Percentiles rank a stretch among this genome's conserved stretches.
phyloP scores from a whole-genome alignment of 352 stramenopile species.

The Globisporangium rhizosaccharum region DNA sequence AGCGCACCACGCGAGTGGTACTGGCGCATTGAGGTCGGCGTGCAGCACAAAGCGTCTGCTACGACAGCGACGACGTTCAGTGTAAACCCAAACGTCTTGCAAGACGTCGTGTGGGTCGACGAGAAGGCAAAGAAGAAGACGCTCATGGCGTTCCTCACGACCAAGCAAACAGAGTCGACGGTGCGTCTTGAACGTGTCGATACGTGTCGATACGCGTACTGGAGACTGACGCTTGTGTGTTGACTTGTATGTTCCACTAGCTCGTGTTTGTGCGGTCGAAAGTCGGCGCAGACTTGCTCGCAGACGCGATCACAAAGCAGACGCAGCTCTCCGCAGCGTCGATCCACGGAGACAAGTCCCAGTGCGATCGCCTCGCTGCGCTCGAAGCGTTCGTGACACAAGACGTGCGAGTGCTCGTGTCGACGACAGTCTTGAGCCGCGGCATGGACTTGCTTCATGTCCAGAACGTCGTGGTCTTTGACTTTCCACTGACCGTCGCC shows the following conservation, averaged over 20 bases:
- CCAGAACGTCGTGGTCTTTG: conserved; percentile 68
- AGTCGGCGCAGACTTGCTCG: conserved; percentile 53
- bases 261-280: conserved; percentile 74
- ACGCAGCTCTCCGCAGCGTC: conserved; percentile 27
- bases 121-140: conserved; percentile 57
- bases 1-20: conserved; percentile 3
- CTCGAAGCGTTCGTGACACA: conserved; percentile 60
- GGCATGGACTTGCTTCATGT: conserved; percentile 66
- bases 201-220: no score
- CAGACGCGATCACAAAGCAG: conserved; percentile 40
- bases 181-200: conserved; percentile 17
- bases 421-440: conserved; percentile 66
- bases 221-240: neutral
- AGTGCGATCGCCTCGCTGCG: conserved; percentile 40
- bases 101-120: conserved; percentile 43
- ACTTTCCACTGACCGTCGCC: conserved; percentile 45
- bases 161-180: conserved; percentile 32
- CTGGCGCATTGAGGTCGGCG: conserved; percentile 28
- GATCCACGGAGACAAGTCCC: conserved; percentile 62
- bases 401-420: conserved; percentile 43
- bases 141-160: conserved; percentile 37
- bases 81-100: conserved; percentile 28
- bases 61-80: conserved; percentile 1
- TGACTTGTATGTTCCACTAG: conserved; percentile 17
- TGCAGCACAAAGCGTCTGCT: neutral